phyloP scores from a whole-genome alignment of 73 alveolate genomes.

The Tetrahymena elliotti region DNA sequence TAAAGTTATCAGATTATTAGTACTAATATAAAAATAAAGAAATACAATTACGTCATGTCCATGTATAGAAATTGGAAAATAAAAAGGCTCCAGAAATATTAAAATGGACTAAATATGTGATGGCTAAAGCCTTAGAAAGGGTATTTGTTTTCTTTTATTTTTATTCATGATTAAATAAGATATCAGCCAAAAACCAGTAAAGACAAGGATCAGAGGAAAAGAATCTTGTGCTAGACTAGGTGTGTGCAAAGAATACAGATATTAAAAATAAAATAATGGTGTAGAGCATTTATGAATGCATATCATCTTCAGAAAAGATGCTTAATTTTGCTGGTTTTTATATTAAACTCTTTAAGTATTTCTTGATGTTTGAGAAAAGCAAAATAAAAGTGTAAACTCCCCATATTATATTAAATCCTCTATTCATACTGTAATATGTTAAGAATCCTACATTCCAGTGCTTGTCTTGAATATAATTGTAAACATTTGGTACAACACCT shows the following conservation, averaged over 20 bases:
- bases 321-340: not conserved
- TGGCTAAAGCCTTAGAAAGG: not conserved
- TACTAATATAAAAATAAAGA: no score
- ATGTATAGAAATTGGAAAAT: not conserved
- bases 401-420: not conserved
- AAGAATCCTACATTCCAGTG: not conserved
- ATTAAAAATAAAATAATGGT: not conserved
- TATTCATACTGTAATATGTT: not conserved
- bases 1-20: no score
- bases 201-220: not conserved
- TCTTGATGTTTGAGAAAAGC: not conserved
- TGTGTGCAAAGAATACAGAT: not conserved
- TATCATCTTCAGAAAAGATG: not conserved
- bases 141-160: not conserved
- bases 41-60: not conserved
- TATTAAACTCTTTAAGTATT: not conserved
- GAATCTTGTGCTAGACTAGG: not conserved
- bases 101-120: not conserved
- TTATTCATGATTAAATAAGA: not conserved
- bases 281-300: not conserved
- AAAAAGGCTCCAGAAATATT: not conserved
- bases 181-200: not conserved
- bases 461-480: not conserved
- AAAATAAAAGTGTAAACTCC: not conserved
- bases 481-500: not conserved